A percentile compares a stretch with the other conserved stretches of the same genome.
These are phyloP conservation scores for Rhizoclosmatium sp. DNA, from an alignment of 192 early-diverging fungal species.

Conservation along the genomic window DNA sequence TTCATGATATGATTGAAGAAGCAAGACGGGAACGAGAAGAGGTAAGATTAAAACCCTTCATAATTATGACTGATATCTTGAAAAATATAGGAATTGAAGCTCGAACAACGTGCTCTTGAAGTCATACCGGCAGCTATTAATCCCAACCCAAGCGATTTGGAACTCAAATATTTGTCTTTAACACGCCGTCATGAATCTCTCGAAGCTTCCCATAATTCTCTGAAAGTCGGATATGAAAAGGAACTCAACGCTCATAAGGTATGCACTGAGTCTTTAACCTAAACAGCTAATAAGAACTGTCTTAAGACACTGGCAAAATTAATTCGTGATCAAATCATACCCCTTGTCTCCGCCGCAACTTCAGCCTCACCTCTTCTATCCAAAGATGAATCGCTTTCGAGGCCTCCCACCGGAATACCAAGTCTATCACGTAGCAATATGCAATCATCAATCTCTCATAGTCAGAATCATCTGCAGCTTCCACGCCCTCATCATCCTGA, in stretches of 20 bases:
- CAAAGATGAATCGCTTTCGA: too few relatives aligned
- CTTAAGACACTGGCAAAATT: neutral
- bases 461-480: too few relatives aligned
- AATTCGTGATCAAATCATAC: neutral
- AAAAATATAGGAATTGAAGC: neutral
- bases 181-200: neutral
- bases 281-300: neutral
- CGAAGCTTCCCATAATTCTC: neutral
- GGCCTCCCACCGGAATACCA: too few relatives aligned
- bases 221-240: neutral
- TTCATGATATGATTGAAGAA: slow-evolving; percentile 21
- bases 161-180: too few relatives aligned
- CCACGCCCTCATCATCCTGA: too few relatives aligned
- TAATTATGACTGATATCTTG: neutral
- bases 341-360: neutral
- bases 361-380: neutral
- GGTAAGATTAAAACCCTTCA: neutral
- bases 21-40: neutral
- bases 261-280: neutral
- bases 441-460: too few relatives aligned
- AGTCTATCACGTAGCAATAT: too few relatives aligned
- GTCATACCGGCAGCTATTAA: too few relatives aligned
- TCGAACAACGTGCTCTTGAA: too few relatives aligned
- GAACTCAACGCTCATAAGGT: neutral
- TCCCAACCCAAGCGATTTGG: too few relatives aligned